A percentile compares a stretch with the other conserved stretches of the same genome.
These are phyloP conservation scores for Blastobotrys apis DNA, from an alignment of 1,139 yeast genomes.

Conservation along the genomic window DNA sequence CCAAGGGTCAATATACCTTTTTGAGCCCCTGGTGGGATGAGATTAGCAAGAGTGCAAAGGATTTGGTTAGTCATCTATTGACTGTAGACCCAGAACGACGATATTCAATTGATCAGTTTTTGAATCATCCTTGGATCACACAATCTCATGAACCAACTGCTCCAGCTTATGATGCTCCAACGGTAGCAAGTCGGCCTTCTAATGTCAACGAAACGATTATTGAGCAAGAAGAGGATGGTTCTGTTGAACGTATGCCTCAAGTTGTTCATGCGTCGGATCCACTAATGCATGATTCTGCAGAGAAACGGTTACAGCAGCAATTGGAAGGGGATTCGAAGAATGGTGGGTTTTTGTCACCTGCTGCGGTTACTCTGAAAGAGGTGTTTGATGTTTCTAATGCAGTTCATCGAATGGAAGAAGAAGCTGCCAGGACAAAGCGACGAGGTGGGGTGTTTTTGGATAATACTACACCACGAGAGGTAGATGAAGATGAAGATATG, in stretches of 20 bases:
- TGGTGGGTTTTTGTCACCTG: constrained; percentile 62
- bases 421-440: constrained; percentile 50
- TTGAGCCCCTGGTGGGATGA: constrained; percentile 98
- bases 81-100: constrained; percentile 79
- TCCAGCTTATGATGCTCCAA: constrained; percentile 31
- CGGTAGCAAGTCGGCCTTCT: constrained; percentile 7
- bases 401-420: constrained; percentile 90
- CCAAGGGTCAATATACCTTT: constrained; percentile 77
- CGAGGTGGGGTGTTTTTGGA: constrained; percentile 28
- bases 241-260: constrained; percentile 2
- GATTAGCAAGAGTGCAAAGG: constrained; percentile 71
- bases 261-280: constrained; percentile 6
- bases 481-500: constrained; percentile 32
- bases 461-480: constrained; percentile 25
- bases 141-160: constrained; percentile 30
- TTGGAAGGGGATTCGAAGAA: constrained; percentile 3
- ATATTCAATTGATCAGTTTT: constrained; percentile 71
- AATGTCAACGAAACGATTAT: too few species aligned
- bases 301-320: constrained; percentile 11
- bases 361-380: constrained; percentile 86
- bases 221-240: not conserved
- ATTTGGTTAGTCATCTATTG: constrained; percentile 66
- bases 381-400: constrained; percentile 95
- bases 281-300: constrained; percentile 7
- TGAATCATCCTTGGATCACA: constrained; percentile 81